Evolutionary conservation across 495 filamentous ascomycete genomes (phyloP).

Genomic region (Rusavskia elegans): DNA sequence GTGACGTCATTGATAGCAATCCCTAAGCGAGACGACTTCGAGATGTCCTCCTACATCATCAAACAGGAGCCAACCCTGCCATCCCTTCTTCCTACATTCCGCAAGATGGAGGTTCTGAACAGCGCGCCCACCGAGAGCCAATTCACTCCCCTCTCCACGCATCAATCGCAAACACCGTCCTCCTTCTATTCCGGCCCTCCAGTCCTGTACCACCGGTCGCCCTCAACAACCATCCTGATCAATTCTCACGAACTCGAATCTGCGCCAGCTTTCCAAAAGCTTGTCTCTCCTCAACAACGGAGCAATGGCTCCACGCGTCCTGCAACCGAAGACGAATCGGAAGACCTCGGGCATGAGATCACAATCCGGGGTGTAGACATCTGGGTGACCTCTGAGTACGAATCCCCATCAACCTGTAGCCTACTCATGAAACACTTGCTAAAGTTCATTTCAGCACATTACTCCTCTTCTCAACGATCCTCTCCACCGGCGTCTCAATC

Average conservation of each 20-base stretch:
- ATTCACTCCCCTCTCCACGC: constrained; percentile 60
- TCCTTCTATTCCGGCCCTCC: constrained; percentile 70
- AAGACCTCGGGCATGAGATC: constrained; percentile 13
- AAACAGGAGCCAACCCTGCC: no score
- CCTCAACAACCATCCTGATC: constrained; percentile 9
- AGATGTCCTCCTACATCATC: no score
- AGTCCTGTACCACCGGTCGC: constrained; percentile 56
- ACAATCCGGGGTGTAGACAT: constrained; percentile 42
- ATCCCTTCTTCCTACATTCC: no score
- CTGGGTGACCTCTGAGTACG: constrained; percentile 69
- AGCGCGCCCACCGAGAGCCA: constrained; percentile 30
- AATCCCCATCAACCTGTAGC: constrained; percentile 2
- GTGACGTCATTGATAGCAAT: no score
- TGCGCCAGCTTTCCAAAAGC: constrained; percentile 30
- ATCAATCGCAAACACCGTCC: constrained; percentile 70
- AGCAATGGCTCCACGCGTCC: constrained; percentile 13
- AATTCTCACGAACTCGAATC: constrained; percentile 23
- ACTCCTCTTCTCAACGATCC: constrained; percentile 48
- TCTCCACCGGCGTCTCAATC: constrained; percentile 52
- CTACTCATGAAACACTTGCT: neutral
- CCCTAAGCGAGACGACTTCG: no score
- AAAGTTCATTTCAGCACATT: constrained; percentile 19
- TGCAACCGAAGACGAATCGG: constrained; percentile 10
- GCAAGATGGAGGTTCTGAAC: constrained; percentile 32
- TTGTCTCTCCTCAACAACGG: constrained; percentile 14